Percentiles rank a stretch among this genome's conserved stretches.
phyloP scores from a whole-genome alignment of 164 flowering plant genomes.

The Piper betle region DNA sequence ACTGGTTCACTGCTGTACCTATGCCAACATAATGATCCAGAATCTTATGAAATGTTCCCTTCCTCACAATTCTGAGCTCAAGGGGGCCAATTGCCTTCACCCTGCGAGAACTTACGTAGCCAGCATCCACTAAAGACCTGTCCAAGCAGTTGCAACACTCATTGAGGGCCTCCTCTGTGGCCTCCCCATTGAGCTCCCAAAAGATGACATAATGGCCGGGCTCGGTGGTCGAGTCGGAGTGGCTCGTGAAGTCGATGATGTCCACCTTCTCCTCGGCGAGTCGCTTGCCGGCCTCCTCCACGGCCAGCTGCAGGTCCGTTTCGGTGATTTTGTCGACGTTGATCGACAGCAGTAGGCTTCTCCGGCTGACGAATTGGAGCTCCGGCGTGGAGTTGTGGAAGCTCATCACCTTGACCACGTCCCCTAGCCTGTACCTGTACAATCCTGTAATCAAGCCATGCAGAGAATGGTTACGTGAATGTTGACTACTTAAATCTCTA shows the following conservation, averaged over 20 bases:
- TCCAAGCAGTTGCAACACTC: slow-evolving; percentile 77
- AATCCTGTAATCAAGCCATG: slow-evolving; percentile 39
- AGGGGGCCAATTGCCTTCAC: slow-evolving; percentile 55
- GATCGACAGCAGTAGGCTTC: slow-evolving; percentile 57
- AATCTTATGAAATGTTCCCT: slow-evolving; percentile 71
- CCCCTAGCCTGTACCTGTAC: slow-evolving; percentile 88
- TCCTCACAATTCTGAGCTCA: slow-evolving; percentile 53
- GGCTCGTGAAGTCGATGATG: slow-evolving; percentile 68
- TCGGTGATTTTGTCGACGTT: slow-evolving; percentile 98
- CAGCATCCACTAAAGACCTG: slow-evolving; percentile 58
- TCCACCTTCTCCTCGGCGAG: slow-evolving; percentile 49
- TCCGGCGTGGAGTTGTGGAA: slow-evolving; percentile 79
- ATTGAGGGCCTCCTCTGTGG: slow-evolving; percentile 30
- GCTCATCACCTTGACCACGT: slow-evolving; percentile 67
- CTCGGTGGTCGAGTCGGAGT: slow-evolving; percentile 38
- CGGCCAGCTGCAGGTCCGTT: slow-evolving; percentile 69
- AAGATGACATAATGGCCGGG: slow-evolving; percentile 85
- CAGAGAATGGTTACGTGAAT: too few relatives aligned
- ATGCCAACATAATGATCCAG: slow-evolving; percentile 42
- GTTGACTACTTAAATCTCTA: too few relatives aligned
- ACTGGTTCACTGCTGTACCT: slow-evolving; percentile 80
- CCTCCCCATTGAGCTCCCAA: slow-evolving; percentile 65
- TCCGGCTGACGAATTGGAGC: slow-evolving; percentile 70
- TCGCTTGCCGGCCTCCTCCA: slow-evolving; percentile 46
- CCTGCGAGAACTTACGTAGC: slow-evolving; percentile 65